A percentile compares a stretch with the other conserved stretches of the same genome.
phyloP scores from a whole-genome alignment of 2,329 filamentous ascomycete genomes.

The Metarhizium robertsii region DNA sequence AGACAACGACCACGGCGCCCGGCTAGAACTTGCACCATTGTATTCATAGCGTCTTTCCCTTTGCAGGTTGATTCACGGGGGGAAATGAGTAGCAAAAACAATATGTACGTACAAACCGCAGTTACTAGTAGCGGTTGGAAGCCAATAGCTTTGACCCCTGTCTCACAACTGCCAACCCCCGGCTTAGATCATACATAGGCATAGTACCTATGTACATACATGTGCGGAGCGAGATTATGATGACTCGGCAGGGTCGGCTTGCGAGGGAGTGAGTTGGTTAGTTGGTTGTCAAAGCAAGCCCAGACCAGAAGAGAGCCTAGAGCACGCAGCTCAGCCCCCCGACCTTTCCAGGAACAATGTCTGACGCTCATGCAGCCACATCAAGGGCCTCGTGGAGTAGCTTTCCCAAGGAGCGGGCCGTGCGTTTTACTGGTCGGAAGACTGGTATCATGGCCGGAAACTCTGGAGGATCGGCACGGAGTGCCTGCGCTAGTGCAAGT shows the following conservation, averaged over 20 bases:
- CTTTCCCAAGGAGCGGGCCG: not conserved
- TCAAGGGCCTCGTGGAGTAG: slow-evolving; percentile 1
- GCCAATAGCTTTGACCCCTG: slow-evolving; percentile 1
- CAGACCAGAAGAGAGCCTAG: not conserved
- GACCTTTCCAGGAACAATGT: slow-evolving; percentile 4
- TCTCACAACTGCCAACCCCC: not conserved
- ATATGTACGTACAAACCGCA: not conserved
- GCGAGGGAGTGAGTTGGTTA: not conserved
- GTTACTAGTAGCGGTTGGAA: too few relatives aligned
- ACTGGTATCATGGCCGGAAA: not conserved
- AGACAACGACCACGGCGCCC: not conserved
- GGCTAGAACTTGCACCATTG: not conserved
- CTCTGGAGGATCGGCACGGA: not conserved
- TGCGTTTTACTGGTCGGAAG: not conserved
- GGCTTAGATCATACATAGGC: not conserved
- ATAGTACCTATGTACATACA: not conserved
- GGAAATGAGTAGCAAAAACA: slow-evolving; percentile 12
- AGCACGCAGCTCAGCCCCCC: not conserved
- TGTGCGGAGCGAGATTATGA: not conserved
- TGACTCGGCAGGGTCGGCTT: not conserved
- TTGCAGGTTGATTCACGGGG: slow-evolving; percentile 2
- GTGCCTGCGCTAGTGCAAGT: slow-evolving; percentile 5
- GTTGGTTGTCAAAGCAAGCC: not conserved
- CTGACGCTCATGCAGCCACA: slow-evolving; percentile 6
- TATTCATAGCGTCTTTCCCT: not conserved